Evolutionary conservation across 495 filamentous ascomycete species (phyloP), one percentile per base, ranked within the genome.

Genomic region (Aspergillus steynii): DNA sequence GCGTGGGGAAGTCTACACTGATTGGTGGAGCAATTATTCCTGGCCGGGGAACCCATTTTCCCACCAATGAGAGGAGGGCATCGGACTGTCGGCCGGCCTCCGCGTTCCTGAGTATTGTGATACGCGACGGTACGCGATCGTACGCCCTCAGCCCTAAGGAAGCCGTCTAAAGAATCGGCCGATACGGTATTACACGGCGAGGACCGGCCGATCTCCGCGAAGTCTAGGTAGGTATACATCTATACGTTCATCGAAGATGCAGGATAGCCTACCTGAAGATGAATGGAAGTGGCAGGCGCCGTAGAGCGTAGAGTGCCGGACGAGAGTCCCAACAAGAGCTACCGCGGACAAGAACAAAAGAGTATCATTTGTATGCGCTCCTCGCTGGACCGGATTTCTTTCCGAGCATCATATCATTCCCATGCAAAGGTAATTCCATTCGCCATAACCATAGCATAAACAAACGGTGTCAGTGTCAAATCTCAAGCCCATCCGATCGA

Each of bases 1-100:
- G 29, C 60, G 51, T 53, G 55, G 29, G 46, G 28, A 46, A 53
- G 20, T 2, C 9, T 9, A 4, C 49, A n/a, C 37, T 62, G 0
- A 70, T 76, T 77, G 75, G 70, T 51, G 75, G 75, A 71, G 56
- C 28, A 64, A 67, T 64, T 63, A 3, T 50, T 47, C 29, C 53
- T 52, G 55, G 28, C 61, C 60, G 63, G 62, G 59, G 68, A 64
- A 50, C 64, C 47, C 2, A 26, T 60, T 61, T 62, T 58, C 71
- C 75, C 75, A 68, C 68, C 75, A 75, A 68, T 71, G 50, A 70
- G 5, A 61, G 50, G 5, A 7, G 37, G 14, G 29, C 10, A 12
- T 55, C 29, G 32, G 37, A 15, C 29, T 53, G 45, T 74, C 71
- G 74, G 74, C 69, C 60, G 20, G 62, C 37, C 64, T 76, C 72